Conservation (phyloP, 805 yeast genomes). For the Candida caryicola region DNA sequence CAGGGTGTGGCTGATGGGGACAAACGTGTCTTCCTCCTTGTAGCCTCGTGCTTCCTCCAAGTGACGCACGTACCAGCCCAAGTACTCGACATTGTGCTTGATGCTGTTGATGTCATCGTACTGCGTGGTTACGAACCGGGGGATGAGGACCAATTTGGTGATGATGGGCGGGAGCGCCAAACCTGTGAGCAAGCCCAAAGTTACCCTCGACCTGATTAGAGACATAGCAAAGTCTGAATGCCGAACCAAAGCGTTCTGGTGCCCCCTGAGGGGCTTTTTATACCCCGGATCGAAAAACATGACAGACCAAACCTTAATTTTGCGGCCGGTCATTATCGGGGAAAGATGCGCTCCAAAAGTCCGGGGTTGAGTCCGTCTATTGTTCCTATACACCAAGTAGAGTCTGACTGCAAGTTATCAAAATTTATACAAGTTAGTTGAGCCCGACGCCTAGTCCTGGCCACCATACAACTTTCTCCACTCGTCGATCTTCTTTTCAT, state of each 20-base stretch:
- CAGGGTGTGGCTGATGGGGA: slow-evolving; percentile 23
- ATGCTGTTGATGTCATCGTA: slow-evolving; percentile 30
- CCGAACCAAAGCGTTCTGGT: too few species aligned
- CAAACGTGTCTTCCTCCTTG: slow-evolving; percentile 25
- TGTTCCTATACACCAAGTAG: too few species aligned
- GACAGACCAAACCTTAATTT: neutral
- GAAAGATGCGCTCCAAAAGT: too few species aligned
- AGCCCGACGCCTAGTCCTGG: slow-evolving; percentile 53
- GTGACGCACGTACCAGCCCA: slow-evolving; percentile 35
- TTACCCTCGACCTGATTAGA: neutral
- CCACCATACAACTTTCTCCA: slow-evolving; percentile 92
- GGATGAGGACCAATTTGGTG: slow-evolving; percentile 26
- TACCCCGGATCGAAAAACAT: neutral
- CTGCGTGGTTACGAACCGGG: slow-evolving; percentile 20
- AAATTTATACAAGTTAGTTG: too few species aligned
- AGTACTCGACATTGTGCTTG: slow-evolving; percentile 28
- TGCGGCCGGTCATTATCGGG: neutral
- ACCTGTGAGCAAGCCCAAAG: slow-evolving; percentile 27
- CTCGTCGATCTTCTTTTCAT: slow-evolving; percentile 78
- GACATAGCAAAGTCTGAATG: too few species aligned
- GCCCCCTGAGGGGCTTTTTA: too few species aligned
- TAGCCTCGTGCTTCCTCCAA: slow-evolving; percentile 30
- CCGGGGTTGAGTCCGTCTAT: too few species aligned
- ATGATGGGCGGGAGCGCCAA: slow-evolving; percentile 28
- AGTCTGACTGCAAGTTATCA: too few species aligned